These are phyloP conservation scores for Solanum chmielewskii DNA, from an alignment of 257 asterid species.

Conservation along the genomic window DNA sequence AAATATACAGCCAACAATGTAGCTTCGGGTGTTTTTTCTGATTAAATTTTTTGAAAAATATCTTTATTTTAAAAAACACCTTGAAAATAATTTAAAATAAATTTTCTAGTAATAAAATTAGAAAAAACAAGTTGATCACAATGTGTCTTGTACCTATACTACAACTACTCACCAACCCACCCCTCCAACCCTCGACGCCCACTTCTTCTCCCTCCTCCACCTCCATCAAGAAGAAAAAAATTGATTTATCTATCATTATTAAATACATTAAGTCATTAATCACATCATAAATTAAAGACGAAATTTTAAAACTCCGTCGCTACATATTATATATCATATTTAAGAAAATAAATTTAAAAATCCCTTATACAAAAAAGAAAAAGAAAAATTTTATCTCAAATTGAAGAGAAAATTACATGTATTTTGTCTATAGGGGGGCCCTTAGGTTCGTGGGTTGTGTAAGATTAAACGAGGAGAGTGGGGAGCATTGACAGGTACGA, in stretches of 20 bases:
- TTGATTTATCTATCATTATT: too few species aligned
- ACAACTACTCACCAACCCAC: too few species aligned
- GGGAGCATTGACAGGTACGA: constrained; percentile 4
- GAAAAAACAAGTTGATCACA: background rate
- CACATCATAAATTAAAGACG: background rate
- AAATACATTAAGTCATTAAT: too few species aligned
- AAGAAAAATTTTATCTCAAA: too few species aligned
- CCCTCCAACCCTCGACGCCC: background rate
- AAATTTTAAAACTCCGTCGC: background rate
- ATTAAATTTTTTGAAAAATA: too few species aligned
- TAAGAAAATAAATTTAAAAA: too few species aligned
- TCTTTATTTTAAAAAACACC: too few species aligned
- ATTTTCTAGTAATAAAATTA: too few species aligned
- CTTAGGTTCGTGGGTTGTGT: background rate
- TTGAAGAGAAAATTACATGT: too few species aligned
- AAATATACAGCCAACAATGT: background rate
- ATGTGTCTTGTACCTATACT: background rate
- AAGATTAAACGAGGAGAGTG: background rate
- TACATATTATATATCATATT: background rate
- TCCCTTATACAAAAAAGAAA: too few species aligned
- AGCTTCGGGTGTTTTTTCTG: background rate
- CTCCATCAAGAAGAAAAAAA: too few species aligned
- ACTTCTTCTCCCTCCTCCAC: too few species aligned
- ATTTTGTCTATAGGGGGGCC: background rate
- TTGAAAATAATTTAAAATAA: background rate